Base-by-base conservation (phyloP, 139 green algal species). In the Deuterostichococcus epilithicus region DNA sequence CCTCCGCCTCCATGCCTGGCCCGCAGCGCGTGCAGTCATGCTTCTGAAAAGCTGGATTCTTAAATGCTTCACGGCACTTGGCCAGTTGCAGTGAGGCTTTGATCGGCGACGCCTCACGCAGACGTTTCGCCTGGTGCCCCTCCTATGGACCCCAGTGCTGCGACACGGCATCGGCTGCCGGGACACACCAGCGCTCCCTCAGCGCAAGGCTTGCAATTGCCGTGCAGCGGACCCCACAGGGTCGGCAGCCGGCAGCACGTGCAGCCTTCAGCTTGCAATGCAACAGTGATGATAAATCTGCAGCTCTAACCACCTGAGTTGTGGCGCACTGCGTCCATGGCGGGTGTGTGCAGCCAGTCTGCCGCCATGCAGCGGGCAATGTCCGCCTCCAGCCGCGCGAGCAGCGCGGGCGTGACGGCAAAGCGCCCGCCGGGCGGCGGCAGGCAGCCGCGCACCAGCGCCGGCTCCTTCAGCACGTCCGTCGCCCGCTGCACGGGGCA, bases 1-100 rank as follows among this genome's bases (percentile, higher is more conserved):
- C 80, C 86, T 97, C 93, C 47, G 93, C 90, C 80, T 94, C 86
- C 10, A 87, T 45, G 1, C 90, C 91, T 74, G 87, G 30, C 44
- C 72, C 22, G 28, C 68, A 22, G 78, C 34, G 30, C 47, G 70
- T 82, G 66, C 32, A 81, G 30, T 1, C 42, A 42, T 2, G 28
- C 60, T 22, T 81, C 76, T 25, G 78, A 78, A 10, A 36, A 32
- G 3, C 76, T 77, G 8, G 33, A 72, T 75, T 13, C 39, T 20
- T 42, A 78, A 68, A n/a, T 72, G 77, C 6, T 58, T 5, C 10
- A 73, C 58, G 39, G 66, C 82, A 0, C 13, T 66, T 44, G 76
- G 36, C 10, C 86, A 35, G 33, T 80, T 71, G 45, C 36, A 36
- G n/a, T 77, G 42, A 47, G 83, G 52, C 26, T 76, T 47, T 34